phyloP scores from a whole-genome alignment of 2,329 filamentous ascomycete genomes.

The Ilyonectria sp. region DNA sequence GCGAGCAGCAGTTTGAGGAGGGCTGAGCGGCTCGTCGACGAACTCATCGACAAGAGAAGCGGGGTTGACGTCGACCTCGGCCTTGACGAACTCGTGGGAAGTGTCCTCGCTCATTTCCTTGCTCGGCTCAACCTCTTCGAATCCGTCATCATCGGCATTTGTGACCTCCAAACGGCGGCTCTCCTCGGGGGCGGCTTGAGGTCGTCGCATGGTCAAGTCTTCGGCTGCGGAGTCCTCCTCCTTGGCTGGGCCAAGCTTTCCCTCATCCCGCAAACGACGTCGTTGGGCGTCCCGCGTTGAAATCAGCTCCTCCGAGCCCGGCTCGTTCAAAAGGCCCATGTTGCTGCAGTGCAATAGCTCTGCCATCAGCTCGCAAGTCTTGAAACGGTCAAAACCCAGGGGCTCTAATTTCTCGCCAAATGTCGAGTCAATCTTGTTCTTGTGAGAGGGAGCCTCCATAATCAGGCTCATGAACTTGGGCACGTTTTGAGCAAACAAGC shows the following conservation, averaged over 20 bases:
- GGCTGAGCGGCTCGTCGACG: constrained; percentile 83
- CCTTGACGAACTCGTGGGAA: constrained; percentile 78
- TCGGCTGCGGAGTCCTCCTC: constrained; percentile 65
- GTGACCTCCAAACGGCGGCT: constrained; percentile 83
- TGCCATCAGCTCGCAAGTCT: constrained; percentile 99
- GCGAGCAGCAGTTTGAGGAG: constrained; percentile 74
- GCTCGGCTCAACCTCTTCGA: constrained; percentile 85
- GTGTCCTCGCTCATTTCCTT: constrained; percentile 82
- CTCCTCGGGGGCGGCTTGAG: constrained; percentile 68
- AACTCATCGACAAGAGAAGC: constrained; percentile 72
- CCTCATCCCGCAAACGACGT: constrained; percentile 83
- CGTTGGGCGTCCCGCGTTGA: constrained; percentile 84
- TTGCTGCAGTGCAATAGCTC: constrained; percentile 98
- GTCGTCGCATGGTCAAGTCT: constrained; percentile 72
- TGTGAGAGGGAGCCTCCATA: constrained; percentile 81
- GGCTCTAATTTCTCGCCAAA: constrained; percentile 95
- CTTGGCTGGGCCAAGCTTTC: constrained; percentile 70
- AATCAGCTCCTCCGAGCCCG: constrained; percentile 90
- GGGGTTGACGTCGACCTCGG: constrained; percentile 65
- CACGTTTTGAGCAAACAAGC: constrained; percentile 91
- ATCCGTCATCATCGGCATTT: constrained; percentile 89
- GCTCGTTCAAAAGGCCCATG: constrained; percentile 95
- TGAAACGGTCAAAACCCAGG: constrained; percentile 96
- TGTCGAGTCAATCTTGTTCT: constrained; percentile 84
- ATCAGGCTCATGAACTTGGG: constrained; percentile 95